Evolutionary conservation across 192 early-diverging fungal species (phyloP).

Genomic region (Backusella liffmaniae): DNA sequence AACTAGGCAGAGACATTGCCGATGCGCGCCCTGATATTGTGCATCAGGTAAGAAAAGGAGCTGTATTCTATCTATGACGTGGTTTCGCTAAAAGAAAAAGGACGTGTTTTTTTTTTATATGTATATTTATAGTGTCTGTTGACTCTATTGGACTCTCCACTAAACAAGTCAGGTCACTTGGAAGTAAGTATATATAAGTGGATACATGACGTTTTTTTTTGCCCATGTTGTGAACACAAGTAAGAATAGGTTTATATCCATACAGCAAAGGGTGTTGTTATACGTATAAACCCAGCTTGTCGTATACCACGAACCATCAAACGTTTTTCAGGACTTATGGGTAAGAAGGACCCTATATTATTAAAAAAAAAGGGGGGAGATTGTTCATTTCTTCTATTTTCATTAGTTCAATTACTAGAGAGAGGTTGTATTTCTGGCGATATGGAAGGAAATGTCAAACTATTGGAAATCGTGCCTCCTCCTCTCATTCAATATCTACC

Average conservation of each 20-base stretch:
- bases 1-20: slow-evolving; percentile 72
- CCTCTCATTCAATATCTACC: slow-evolving; percentile 95
- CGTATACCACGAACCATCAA: slow-evolving; percentile 99
- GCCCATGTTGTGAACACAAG: not conserved
- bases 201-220: not conserved
- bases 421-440: slow-evolving; percentile 92
- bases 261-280: slow-evolving; percentile 88
- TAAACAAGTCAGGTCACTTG: slow-evolving; percentile 95
- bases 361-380: not conserved
- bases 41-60: slow-evolving; percentile 70
- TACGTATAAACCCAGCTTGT: slow-evolving; percentile 94
- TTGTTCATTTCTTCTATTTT: not conserved
- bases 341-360: slow-evolving; percentile 37
- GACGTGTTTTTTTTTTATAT: slow-evolving; percentile 8
- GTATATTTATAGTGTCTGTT: slow-evolving; percentile 70
- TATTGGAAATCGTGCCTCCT: slow-evolving; percentile 94
- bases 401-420: slow-evolving; percentile 90
- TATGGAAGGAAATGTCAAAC: slow-evolving; percentile 65
- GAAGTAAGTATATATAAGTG: slow-evolving; percentile 44
- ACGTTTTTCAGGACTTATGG: slow-evolving; percentile 96
- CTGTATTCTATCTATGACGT: not conserved
- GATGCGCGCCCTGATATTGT: slow-evolving; percentile 95
- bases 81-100: not conserved
- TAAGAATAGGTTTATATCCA: slow-evolving; percentile 82
- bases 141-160: slow-evolving; percentile 91